phyloP scores from a whole-genome alignment of 306 rosid species.

The Corylus heterophylla region DNA sequence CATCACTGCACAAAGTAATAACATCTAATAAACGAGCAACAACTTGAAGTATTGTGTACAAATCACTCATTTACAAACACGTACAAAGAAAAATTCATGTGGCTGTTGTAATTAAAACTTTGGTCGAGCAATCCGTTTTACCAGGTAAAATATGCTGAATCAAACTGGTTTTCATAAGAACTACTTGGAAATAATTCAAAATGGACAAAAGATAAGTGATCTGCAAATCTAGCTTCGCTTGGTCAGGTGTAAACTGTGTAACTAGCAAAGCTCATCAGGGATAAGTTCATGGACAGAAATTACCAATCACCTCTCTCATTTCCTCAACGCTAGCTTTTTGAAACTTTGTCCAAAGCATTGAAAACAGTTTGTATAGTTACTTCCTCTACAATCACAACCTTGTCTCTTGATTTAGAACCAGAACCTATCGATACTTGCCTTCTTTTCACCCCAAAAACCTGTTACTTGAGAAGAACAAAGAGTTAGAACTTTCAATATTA shows the following conservation, averaged over 20 bases:
- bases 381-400: slow-evolving; percentile 81
- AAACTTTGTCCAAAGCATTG: slow-evolving; percentile 63
- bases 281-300: slow-evolving; percentile 10
- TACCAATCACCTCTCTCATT: slow-evolving; percentile 9
- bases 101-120: background rate
- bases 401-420: slow-evolving; percentile 91
- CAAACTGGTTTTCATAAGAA: slow-evolving; percentile 5
- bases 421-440: slow-evolving; percentile 75
- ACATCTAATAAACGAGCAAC: background rate
- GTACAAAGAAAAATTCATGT: background rate
- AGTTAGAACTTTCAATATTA: background rate
- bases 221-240: slow-evolving; percentile 25
- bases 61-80: background rate
- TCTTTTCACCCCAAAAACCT: slow-evolving; percentile 84
- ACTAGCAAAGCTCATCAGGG: background rate
- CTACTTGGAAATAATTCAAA: background rate
- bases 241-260: background rate
- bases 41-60: background rate
- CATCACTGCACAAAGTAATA: too few relatives aligned
- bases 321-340: slow-evolving; percentile 41
- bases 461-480: slow-evolving; percentile 23
- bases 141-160: background rate
- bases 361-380: slow-evolving; percentile 65
- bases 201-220: slow-evolving; percentile 11
- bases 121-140: background rate